These are phyloP conservation scores for Iris macrosiphon DNA, from an alignment of 106 monocot genomes.

Conservation along the genomic window DNA sequence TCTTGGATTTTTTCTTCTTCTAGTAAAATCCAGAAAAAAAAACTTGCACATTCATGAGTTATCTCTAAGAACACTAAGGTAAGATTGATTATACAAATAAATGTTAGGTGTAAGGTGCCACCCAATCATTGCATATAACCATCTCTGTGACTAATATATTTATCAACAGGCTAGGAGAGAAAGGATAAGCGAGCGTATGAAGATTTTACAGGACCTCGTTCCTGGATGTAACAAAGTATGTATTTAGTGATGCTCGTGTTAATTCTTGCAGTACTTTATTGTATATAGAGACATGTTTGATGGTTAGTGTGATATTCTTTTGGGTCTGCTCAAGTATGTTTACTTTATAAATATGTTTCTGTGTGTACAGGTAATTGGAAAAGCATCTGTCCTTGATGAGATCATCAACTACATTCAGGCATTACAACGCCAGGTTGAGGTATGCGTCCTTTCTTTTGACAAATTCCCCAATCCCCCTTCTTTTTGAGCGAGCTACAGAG, in stretches of 20 bases:
- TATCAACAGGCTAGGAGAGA: slow-evolving; percentile 74
- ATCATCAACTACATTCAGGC: slow-evolving; percentile 82
- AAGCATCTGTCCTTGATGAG: slow-evolving; percentile 80
- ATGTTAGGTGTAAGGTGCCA: background rate
- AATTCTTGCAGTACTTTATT: no score
- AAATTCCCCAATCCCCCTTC: background rate
- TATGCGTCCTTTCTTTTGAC: slow-evolving; percentile 5
- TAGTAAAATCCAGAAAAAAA: no score
- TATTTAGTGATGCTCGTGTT: background rate
- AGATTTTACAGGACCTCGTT: slow-evolving; percentile 84
- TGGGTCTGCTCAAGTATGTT: background rate
- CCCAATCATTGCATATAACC: background rate
- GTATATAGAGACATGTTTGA: no score
- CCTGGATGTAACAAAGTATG: slow-evolving; percentile 83
- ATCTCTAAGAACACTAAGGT: no score
- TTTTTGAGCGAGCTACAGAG: background rate
- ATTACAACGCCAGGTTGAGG: slow-evolving; percentile 77
- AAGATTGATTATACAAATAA: no score
- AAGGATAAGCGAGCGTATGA: slow-evolving; percentile 88
- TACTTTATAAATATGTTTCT: background rate
- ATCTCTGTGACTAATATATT: slow-evolving; percentile 6
- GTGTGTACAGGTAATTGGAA: slow-evolving; percentile 68
- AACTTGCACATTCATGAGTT: no score
- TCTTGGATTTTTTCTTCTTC: no score
- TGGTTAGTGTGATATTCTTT: background rate